Conservation (phyloP, 768 basidiomycete genomes). For the Dentipellis sp. region DNA sequence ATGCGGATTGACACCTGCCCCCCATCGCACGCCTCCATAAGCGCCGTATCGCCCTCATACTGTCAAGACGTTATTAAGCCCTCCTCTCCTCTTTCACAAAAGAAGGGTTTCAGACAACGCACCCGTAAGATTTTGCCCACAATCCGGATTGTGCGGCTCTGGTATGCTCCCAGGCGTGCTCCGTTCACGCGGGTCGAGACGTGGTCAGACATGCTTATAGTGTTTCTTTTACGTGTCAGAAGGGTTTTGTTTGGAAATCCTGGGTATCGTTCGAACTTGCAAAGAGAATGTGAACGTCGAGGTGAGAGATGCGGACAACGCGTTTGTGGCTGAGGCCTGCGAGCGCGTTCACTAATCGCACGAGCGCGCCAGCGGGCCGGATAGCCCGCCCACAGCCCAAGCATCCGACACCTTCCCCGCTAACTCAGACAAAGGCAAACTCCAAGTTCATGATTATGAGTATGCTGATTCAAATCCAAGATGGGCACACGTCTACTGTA, state of each 20-base stretch:
- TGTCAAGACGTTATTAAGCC: not conserved
- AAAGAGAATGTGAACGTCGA: not conserved
- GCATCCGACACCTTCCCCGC: too few relatives aligned
- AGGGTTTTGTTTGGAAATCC: not conserved
- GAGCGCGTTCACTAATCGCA: not conserved
- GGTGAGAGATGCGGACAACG: not conserved
- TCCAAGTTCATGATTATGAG: not conserved
- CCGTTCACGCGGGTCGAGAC: conserved; percentile 11
- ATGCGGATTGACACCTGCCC: conserved; percentile 8
- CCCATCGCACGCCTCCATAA: conserved; percentile 12
- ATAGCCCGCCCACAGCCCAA: too few relatives aligned
- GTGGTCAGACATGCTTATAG: not conserved
- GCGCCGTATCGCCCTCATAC: conserved; percentile 8
- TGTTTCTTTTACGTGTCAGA: not conserved
- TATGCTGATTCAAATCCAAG: not conserved
- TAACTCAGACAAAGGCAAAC: too few relatives aligned
- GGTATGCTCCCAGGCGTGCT: conserved; percentile 4
- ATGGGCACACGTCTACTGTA: not conserved
- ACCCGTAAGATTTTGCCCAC: conserved; percentile 12
- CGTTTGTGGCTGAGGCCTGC: not conserved
- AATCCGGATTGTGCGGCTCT: conserved; percentile 6
- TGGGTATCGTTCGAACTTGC: not conserved
- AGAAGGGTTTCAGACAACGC: not conserved
- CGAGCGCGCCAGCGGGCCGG: not conserved
- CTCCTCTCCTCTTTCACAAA: too few relatives aligned